A percentile compares a stretch with the other conserved stretches of the same genome.
Conservation (phyloP, 441 rosid species). For the Rhodomyrtus psidioides region DNA sequence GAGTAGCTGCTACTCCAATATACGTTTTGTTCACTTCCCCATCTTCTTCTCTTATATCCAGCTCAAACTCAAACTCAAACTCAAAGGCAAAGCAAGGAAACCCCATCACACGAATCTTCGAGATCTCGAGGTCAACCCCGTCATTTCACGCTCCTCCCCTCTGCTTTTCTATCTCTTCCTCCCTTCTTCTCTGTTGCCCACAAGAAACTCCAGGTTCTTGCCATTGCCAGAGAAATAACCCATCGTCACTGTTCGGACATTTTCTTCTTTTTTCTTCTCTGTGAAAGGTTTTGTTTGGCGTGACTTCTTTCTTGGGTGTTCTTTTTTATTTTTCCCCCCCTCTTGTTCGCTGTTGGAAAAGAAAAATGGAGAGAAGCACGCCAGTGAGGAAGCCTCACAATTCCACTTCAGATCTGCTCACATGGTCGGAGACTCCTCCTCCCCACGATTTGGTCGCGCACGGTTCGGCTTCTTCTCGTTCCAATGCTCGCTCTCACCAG, state of each 20-base stretch:
- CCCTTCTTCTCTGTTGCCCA: too few species aligned
- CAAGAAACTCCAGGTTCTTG: background rate
- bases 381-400: constrained; percentile 88
- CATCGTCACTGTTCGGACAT: background rate
- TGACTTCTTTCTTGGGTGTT: background rate
- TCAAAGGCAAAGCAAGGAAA: background rate
- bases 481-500: constrained; percentile 61
- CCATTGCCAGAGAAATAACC: background rate
- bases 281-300: background rate
- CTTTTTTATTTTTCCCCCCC: too few species aligned
- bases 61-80: background rate
- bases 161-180: background rate
- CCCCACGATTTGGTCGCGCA: constrained; percentile 34
- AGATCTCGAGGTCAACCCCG: background rate
- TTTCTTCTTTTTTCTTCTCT: too few species aligned
- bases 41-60: background rate
- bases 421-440: constrained; percentile 81
- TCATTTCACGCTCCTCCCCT: background rate
- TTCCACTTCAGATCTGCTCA: constrained; percentile 96
- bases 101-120: background rate
- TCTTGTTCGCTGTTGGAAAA: background rate
- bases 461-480: constrained; percentile 47
- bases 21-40: background rate
- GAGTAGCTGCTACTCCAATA: background rate
- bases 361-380: constrained; percentile 73